Conservation (phyloP, 441 rosid genomes). For the Pelargonium fulgidum region DNA sequence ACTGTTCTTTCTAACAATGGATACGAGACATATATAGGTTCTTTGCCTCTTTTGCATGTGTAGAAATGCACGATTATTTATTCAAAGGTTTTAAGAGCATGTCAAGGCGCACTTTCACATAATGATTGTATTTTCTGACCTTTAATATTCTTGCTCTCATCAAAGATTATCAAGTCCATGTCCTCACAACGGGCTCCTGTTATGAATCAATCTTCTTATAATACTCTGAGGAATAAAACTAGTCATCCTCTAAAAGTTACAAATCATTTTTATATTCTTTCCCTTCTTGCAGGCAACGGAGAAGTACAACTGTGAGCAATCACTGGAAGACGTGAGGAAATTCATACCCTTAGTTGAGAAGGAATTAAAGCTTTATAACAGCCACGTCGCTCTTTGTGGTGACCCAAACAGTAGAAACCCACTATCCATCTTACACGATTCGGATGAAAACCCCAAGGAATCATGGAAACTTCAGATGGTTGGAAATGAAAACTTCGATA, state of each 20-base stretch:
- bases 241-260: background rate
- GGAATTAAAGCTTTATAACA: slow-evolving; percentile 65
- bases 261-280: background rate
- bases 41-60: background rate
- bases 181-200: background rate
- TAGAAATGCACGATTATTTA: background rate
- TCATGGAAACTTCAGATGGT: slow-evolving; percentile 22
- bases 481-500: slow-evolving; percentile 20
- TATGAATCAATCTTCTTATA: background rate
- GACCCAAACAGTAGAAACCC: slow-evolving; percentile 53
- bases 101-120: background rate
- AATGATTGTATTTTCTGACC: background rate
- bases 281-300: slow-evolving; percentile 59
- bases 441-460: slow-evolving; percentile 24
- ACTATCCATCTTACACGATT: slow-evolving; percentile 38
- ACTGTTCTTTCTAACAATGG: background rate
- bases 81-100: background rate
- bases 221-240: background rate
- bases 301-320: slow-evolving; percentile 79
- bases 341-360: slow-evolving; percentile 69
- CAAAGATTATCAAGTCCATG: background rate
- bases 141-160: background rate
- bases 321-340: slow-evolving; percentile 67
- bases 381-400: slow-evolving; percentile 62
- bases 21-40: background rate